Conservation (phyloP, 441 rosid species). For the Dalechampia spathulata region DNA sequence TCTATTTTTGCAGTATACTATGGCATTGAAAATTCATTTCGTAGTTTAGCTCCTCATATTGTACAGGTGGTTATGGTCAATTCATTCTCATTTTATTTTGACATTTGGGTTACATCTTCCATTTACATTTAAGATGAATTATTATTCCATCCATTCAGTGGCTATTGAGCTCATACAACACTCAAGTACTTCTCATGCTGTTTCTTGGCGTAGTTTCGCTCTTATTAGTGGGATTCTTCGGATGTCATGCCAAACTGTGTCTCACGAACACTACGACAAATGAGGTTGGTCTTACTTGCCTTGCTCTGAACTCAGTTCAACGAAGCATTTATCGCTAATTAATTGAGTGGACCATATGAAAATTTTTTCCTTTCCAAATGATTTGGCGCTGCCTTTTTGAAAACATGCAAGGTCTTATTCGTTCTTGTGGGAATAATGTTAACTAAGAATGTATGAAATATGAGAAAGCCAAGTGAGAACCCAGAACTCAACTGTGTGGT, state of each 20-base stretch:
- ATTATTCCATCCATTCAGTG: conserved; percentile 44
- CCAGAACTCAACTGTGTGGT: no score
- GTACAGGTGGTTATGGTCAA: conserved; percentile 49
- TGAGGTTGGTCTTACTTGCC: conserved; percentile 36
- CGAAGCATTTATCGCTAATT: no score
- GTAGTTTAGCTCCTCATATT: conserved; percentile 61
- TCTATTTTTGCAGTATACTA: conserved; percentile 70
- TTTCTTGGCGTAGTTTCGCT: conserved; percentile 75
- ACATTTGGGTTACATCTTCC: background rate
- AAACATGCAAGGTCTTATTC: no score
- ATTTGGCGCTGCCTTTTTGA: no score
- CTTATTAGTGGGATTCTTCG: conserved; percentile 70
- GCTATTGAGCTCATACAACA: conserved; percentile 72
- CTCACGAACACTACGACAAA: conserved; percentile 76
- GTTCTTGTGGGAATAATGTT: no score
- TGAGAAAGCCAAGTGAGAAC: no score
- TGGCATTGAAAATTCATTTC: conserved; percentile 62
- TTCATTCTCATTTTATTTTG: background rate
- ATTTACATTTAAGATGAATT: background rate
- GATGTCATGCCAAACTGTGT: conserved; percentile 68
- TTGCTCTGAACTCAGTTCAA: no score
- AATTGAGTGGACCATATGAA: no score
- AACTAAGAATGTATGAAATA: no score
- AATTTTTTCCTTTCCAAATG: no score
- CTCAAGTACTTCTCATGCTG: conserved; percentile 71